A percentile compares a stretch with the other conserved stretches of the same genome.
These are phyloP conservation scores for Auricularia sp. DNA, from an alignment of 768 basidiomycete species.

Conservation along the genomic window DNA sequence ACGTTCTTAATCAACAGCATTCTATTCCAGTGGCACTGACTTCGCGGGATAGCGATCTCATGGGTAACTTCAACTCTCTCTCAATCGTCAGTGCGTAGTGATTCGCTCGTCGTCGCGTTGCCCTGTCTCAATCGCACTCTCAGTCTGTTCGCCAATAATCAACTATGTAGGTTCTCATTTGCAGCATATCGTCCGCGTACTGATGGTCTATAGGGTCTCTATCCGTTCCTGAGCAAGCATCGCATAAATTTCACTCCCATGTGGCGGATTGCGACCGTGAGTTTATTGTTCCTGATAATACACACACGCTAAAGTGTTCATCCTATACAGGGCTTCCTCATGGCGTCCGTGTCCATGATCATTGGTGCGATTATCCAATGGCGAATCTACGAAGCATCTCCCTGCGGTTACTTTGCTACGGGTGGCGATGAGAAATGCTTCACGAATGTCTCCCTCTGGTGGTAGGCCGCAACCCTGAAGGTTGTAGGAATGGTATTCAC, in stretches of 20 bases:
- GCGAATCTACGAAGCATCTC: constrained; percentile 20
- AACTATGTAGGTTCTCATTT: too few relatives aligned
- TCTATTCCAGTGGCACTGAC: constrained; percentile 2
- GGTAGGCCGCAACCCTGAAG: not conserved
- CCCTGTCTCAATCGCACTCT: too few relatives aligned
- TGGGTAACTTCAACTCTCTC: too few relatives aligned
- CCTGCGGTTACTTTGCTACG: constrained; percentile 21
- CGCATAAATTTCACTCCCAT: constrained; percentile 19
- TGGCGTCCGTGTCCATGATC: constrained; percentile 14
- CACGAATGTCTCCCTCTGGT: constrained; percentile 17
- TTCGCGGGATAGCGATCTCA: too few relatives aligned
- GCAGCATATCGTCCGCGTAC: too few relatives aligned
- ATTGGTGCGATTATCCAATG: constrained; percentile 22
- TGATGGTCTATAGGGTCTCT: constrained; percentile 32
- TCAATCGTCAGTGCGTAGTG: too few relatives aligned
- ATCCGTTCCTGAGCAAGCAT: constrained; percentile 18
- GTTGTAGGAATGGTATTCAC: constrained; percentile 6
- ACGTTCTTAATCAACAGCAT: constrained; percentile 17
- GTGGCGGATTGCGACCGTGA: constrained; percentile 9
- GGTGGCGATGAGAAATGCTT: constrained; percentile 13
- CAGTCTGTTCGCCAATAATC: too few relatives aligned
- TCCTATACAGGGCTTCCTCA: constrained; percentile 10
- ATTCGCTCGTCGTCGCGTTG: too few relatives aligned
- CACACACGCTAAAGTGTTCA: not conserved
- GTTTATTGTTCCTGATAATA: not conserved